Evolutionary conservation across 805 yeast genomes (phyloP).

Genomic region (Scheffersomyces amazonensis): DNA sequence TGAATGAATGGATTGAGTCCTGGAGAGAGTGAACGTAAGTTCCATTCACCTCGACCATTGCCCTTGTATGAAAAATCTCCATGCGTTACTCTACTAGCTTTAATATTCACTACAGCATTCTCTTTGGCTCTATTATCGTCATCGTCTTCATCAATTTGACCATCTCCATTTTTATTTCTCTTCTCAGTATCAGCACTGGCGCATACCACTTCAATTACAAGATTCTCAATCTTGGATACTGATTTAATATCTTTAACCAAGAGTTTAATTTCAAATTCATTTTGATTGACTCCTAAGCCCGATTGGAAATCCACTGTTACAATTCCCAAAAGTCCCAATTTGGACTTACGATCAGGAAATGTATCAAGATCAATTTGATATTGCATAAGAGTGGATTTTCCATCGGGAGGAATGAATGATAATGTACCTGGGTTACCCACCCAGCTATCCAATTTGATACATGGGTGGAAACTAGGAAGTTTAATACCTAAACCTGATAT

Average conservation of each 20-base stretch:
- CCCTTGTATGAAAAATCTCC: conserved; percentile 69
- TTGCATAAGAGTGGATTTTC: conserved; percentile 56
- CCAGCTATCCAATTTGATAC: conserved; percentile 61
- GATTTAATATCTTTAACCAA: conserved; percentile 34
- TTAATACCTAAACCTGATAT: conserved; percentile 45
- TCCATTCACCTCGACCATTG: conserved; percentile 63
- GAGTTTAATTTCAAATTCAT: conserved; percentile 64
- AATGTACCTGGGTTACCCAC: conserved; percentile 41
- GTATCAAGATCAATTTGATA: conserved; percentile 56
- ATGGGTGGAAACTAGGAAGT: conserved; percentile 66
- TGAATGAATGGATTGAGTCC: conserved; percentile 70
- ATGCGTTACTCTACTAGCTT: conserved; percentile 62
- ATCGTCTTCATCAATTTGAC: conserved; percentile 4
- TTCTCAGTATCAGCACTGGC: too few relatives aligned
- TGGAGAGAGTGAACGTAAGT: conserved; percentile 50
- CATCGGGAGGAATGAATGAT: conserved; percentile 88
- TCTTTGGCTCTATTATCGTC: conserved; percentile 2
- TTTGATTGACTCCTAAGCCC: conserved; percentile 48
- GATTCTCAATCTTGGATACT: conserved; percentile 30
- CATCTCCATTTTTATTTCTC: conserved; percentile 11
- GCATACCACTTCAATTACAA: conserved; percentile 25
- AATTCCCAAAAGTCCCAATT: conserved; percentile 41
- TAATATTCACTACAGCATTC: conserved; percentile 34
- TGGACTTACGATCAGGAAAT: conserved; percentile 8
- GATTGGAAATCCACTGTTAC: conserved; percentile 52